Conservation (phyloP, 164 flowering plant genomes). For the Cinnamomum micranthum region DNA sequence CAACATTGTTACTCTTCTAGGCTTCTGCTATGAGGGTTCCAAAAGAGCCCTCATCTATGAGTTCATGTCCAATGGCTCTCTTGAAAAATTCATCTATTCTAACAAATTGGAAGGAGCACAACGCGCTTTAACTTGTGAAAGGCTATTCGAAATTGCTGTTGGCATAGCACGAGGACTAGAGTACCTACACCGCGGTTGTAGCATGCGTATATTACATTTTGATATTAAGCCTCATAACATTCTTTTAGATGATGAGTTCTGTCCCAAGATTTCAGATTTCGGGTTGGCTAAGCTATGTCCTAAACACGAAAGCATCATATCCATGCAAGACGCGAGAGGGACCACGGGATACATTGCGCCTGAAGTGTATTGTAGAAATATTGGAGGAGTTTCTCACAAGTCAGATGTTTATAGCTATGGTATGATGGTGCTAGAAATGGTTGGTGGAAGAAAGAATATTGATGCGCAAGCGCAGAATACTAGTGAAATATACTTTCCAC, state of each 20-base stretch:
- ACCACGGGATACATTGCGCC: constrained; percentile 3
- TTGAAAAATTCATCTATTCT: constrained; percentile 6
- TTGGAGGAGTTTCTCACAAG: constrained; percentile 7
- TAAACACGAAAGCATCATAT: not conserved
- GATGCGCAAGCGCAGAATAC: not conserved
- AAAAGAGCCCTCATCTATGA: constrained; percentile 13
- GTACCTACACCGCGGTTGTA: constrained; percentile 7
- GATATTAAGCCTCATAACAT: constrained; percentile 14
- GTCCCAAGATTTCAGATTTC: constrained; percentile 11
- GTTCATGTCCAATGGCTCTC: constrained; percentile 12
- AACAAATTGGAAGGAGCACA: not conserved
- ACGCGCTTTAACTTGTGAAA: not conserved
- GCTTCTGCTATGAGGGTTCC: constrained; percentile 5
- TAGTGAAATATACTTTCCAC: constrained; percentile 5
- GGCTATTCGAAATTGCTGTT: not conserved
- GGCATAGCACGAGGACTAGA: constrained; percentile 1
- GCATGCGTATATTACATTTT: constrained; percentile 1
- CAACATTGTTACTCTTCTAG: constrained; percentile 3
- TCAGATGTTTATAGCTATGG: constrained; percentile 11
- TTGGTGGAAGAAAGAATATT: constrained; percentile 1
- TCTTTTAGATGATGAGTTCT: not conserved
- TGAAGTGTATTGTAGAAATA: constrained; percentile 1
- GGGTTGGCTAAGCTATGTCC: constrained; percentile 7
- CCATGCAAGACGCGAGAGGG: not conserved
- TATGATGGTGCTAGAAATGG: constrained; percentile 5